phyloP scores from a whole-genome alignment of 129 eudicot species.

The Saussurea involucrata region DNA sequence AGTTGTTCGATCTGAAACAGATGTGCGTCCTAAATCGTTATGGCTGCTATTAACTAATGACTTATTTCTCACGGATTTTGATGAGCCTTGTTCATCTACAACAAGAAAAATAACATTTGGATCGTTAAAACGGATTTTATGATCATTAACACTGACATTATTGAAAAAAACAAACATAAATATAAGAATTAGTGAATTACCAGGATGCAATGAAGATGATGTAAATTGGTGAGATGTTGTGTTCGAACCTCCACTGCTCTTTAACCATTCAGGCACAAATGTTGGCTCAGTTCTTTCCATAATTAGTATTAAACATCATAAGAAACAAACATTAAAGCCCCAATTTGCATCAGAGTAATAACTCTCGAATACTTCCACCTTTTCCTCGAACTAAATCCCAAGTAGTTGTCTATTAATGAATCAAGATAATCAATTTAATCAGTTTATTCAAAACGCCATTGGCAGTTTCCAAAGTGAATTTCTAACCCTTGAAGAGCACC shows the following conservation, averaged over 20 bases:
- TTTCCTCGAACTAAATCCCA: constrained; percentile 3
- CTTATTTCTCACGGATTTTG: constrained; percentile 50
- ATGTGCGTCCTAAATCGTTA: constrained; percentile 46
- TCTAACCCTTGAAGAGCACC: constrained; percentile 14
- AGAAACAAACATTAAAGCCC: constrained; percentile 20
- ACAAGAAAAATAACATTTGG: background rate
- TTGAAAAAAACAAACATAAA: background rate
- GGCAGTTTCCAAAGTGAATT: background rate
- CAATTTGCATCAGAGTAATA: constrained; percentile 23
- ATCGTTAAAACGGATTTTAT: background rate
- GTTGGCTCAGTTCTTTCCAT: constrained; percentile 97
- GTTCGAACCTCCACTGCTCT: constrained; percentile 53
- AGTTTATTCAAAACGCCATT: constrained; percentile 10
- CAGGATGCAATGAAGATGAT: constrained; percentile 52
- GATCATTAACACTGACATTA: background rate
- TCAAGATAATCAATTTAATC: background rate
- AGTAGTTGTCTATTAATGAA: constrained; percentile 8
- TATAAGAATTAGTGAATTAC: constrained; percentile 36
- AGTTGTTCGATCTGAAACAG: constrained; percentile 55
- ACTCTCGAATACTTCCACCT: constrained; percentile 17
- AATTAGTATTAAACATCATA: constrained; percentile 52
- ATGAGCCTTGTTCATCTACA: constrained; percentile 50
- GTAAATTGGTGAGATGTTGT: constrained; percentile 39
- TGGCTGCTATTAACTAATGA: constrained; percentile 37
- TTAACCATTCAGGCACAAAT: constrained; percentile 92